Percentiles rank a stretch among this genome's conserved stretches.
These are phyloP conservation scores for Cucurbitaria berberidis DNA, from an alignment of 2,329 filamentous ascomycete genomes.

Conservation along the genomic window DNA sequence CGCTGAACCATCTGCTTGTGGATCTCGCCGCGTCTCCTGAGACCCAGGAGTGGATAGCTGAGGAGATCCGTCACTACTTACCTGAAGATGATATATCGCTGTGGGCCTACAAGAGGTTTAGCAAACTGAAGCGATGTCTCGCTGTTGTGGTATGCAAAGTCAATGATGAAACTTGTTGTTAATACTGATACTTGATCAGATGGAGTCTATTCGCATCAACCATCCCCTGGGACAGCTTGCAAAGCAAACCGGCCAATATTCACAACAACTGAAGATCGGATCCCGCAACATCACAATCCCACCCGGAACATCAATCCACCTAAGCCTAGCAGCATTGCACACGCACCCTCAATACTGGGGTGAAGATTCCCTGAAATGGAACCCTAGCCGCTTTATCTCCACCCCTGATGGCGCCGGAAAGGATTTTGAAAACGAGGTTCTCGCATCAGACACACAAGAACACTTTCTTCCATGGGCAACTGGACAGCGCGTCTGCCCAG, in stretches of 20 bases:
- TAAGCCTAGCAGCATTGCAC: slow-evolving; percentile 12
- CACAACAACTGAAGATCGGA: slow-evolving; percentile 5
- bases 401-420: background rate
- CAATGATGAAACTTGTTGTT: slow-evolving; percentile 1
- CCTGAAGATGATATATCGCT: slow-evolving; percentile 12
- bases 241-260: slow-evolving; percentile 3
- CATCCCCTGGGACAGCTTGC: slow-evolving; percentile 14
- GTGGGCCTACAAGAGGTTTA: slow-evolving; percentile 25
- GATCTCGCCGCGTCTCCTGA: slow-evolving; percentile 53
- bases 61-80: slow-evolving; percentile 47
- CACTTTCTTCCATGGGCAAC: slow-evolving; percentile 35
- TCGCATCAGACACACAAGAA: background rate
- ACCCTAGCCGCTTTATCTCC: slow-evolving; percentile 29
- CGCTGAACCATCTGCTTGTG: slow-evolving; percentile 49
- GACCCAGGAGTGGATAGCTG: slow-evolving; percentile 55
- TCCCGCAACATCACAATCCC: slow-evolving; percentile 11
- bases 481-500: slow-evolving; percentile 41
- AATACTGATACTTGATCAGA: slow-evolving; percentile 10
- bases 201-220: slow-evolving; percentile 17
- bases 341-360: slow-evolving; percentile 40
- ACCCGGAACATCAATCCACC: slow-evolving; percentile 24
- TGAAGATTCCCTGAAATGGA: slow-evolving; percentile 26
- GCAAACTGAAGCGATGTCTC: background rate
- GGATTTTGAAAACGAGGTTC: background rate
- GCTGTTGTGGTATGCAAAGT: background rate